phyloP scores from a whole-genome alignment of 139 green algal species.

The Coccomyxa sp. region DNA sequence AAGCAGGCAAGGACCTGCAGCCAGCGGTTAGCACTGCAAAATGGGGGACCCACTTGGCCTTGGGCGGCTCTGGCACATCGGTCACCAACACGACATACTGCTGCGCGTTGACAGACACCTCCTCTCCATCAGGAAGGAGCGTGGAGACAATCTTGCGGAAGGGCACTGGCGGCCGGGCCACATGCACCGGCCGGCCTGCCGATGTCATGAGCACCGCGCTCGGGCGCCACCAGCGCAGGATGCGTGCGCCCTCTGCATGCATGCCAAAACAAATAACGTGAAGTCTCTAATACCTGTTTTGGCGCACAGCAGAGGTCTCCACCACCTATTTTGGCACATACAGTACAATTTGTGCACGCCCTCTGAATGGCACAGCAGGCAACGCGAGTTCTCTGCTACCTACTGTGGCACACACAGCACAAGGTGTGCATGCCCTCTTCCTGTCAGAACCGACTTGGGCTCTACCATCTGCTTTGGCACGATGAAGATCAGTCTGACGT shows the following conservation, averaged over 20 bases:
- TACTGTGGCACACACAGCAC: too few species aligned
- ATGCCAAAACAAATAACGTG: background rate
- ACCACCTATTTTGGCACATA: too few species aligned
- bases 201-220: background rate
- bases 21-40: background rate
- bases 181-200: background rate
- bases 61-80: background rate
- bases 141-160: background rate
- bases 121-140: background rate
- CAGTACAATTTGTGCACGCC: too few species aligned
- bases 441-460: too few species aligned
- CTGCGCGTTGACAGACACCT: constrained; percentile 4
- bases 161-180: background rate
- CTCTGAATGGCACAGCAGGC: too few species aligned
- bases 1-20: background rate
- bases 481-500: too few species aligned
- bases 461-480: too few species aligned
- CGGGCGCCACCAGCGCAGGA: background rate
- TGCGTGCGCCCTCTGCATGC: background rate
- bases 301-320: too few species aligned
- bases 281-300: too few species aligned
- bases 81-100: background rate
- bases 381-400: too few species aligned
- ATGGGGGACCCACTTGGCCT: background rate
- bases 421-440: too few species aligned